Evolutionary conservation across 495 filamentous ascomycete species (phyloP).

Genomic region (Sporormia fimetaria): DNA sequence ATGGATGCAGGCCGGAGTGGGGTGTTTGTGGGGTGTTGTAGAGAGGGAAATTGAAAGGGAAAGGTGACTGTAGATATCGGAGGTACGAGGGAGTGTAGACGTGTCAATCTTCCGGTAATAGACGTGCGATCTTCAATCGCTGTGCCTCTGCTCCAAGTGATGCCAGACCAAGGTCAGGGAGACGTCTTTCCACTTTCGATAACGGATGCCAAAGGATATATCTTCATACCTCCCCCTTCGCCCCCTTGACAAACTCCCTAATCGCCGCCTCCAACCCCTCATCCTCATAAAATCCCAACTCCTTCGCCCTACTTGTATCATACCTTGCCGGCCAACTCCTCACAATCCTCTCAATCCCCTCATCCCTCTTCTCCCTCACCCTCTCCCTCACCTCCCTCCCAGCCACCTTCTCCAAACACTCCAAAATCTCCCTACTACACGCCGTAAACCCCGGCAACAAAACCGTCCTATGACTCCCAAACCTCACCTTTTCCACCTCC

Average conservation of each 20-base stretch:
- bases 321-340: constrained; percentile 25
- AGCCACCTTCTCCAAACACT: constrained; percentile 20
- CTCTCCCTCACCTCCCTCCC: constrained; percentile 15
- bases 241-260: constrained; percentile 19
- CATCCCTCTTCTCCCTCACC: constrained; percentile 23
- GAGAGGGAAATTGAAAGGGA: no score
- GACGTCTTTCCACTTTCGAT: no score
- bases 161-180: no score
- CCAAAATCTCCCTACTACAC: constrained; percentile 22
- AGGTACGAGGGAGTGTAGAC: neutral
- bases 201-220: neutral
- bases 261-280: constrained; percentile 24
- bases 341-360: constrained; percentile 21
- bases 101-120: no score
- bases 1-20: constrained; percentile 12
- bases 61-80: neutral
- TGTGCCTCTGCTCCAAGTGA: no score
- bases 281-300: constrained; percentile 22
- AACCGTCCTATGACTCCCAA: constrained; percentile 21
- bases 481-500: constrained; percentile 18
- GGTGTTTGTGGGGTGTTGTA: constrained; percentile 6
- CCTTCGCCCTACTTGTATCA: constrained; percentile 23
- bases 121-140: no score
- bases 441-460: constrained; percentile 23
- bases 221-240: constrained; percentile 5